These are phyloP conservation scores for Aspergillus udagawae DNA, from an alignment of 2,329 filamentous ascomycete genomes.

Conservation along the genomic window DNA sequence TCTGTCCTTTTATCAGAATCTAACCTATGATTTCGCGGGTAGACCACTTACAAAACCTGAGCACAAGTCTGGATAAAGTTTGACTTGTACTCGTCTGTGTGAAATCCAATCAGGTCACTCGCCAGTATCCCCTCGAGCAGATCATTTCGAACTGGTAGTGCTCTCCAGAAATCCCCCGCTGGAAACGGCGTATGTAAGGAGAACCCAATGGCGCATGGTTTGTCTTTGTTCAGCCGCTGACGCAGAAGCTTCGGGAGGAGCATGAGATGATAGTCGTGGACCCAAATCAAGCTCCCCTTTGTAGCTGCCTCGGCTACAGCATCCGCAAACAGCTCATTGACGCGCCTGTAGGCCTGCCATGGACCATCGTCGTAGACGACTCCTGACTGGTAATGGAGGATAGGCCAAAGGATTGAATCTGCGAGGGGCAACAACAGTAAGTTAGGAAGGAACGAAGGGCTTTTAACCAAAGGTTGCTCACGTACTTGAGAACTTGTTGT, in stretches of 20 bases:
- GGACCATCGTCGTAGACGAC: slow-evolving; percentile 89
- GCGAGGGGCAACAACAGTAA: not conserved
- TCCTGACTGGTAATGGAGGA: slow-evolving; percentile 94
- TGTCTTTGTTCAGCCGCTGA: slow-evolving; percentile 64
- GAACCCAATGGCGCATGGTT: slow-evolving; percentile 89
- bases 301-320: slow-evolving; percentile 74
- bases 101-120: slow-evolving; percentile 92
- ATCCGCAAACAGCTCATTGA: slow-evolving; percentile 85
- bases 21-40: not conserved
- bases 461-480: not conserved
- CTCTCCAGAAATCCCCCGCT: slow-evolving; percentile 87
- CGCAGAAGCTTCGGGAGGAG: slow-evolving; percentile 87
- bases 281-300: slow-evolving; percentile 87
- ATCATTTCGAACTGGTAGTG: slow-evolving; percentile 79
- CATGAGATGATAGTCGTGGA: slow-evolving; percentile 96
- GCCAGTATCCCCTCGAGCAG: slow-evolving; percentile 77
- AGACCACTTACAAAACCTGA: slow-evolving; percentile 62
- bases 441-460: not conserved
- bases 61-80: slow-evolving; percentile 90
- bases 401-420: slow-evolving; percentile 95
- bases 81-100: slow-evolving; percentile 92
- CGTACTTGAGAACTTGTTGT: slow-evolving; percentile 93
- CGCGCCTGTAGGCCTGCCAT: slow-evolving; percentile 83
- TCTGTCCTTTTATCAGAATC: slow-evolving; percentile 17
- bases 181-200: slow-evolving; percentile 95